Percentiles rank a stretch among this genome's conserved stretches.
Conservation (phyloP, 2,329 filamentous ascomycete species). For the Eurotiales sp. region DNA sequence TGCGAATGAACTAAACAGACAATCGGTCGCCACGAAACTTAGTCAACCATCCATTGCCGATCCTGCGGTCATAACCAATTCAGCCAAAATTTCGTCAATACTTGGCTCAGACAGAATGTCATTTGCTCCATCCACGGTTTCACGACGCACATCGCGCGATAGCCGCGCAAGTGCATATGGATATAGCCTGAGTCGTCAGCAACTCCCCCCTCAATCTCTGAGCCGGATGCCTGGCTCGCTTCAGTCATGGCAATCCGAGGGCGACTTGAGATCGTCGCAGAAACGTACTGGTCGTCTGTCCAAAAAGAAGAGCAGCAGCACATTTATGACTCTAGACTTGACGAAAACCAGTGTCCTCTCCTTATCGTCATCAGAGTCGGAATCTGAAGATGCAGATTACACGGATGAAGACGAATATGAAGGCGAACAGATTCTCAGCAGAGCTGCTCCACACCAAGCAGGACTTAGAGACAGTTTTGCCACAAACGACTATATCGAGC, state of each 20-base stretch:
- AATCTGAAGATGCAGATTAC: constrained; percentile 37
- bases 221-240: constrained; percentile 18
- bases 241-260: constrained; percentile 20
- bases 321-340: constrained; percentile 38
- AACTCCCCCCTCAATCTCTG: constrained; percentile 13
- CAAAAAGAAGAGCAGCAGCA: constrained; percentile 37
- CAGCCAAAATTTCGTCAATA: constrained; percentile 16
- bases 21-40: not conserved
- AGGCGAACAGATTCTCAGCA: constrained; percentile 14
- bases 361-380: constrained; percentile 49
- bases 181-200: constrained; percentile 23
- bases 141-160: constrained; percentile 23
- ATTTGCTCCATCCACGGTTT: constrained; percentile 12
- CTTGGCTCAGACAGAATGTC: not conserved
- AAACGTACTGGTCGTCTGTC: constrained; percentile 18
- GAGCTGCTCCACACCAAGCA: constrained; percentile 14
- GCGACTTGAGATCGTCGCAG: constrained; percentile 10
- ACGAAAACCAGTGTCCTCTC: constrained; percentile 45
- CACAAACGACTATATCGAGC: constrained; percentile 37
- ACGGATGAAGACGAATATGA: constrained; percentile 13
- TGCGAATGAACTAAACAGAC: not conserved
- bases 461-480: constrained; percentile 36
- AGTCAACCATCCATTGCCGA: too few species aligned
- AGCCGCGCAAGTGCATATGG: constrained; percentile 24
- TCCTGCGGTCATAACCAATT: constrained; percentile 18